phyloP scores from a whole-genome alignment of 192 early-diverging fungal species.

The Irineochytrium annulatum region DNA sequence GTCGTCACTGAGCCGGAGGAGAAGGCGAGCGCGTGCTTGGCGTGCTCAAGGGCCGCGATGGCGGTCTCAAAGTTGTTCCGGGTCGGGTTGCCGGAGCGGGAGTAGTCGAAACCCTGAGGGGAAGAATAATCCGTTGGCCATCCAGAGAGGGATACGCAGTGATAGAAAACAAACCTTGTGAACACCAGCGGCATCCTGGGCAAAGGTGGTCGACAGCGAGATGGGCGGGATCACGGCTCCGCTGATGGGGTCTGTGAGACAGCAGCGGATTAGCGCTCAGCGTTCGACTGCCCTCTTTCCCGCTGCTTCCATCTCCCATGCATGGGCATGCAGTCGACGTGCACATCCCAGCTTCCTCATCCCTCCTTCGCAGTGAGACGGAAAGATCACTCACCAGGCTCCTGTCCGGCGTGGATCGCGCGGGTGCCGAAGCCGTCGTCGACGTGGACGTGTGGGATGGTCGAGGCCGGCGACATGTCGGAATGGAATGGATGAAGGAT shows the following conservation, averaged over 20 bases:
- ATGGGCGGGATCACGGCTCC: constrained; percentile 98
- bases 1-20: constrained; percentile 59
- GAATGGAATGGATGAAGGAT: too few species aligned
- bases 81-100: constrained; percentile 95
- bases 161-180: constrained; percentile 55
- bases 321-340: background rate
- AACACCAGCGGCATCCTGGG: constrained; percentile 86
- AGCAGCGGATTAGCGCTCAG: background rate
- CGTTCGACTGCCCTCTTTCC: background rate
- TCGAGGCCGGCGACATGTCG: too few species aligned
- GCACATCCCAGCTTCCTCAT: background rate
- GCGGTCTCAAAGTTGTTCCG: constrained; percentile 81
- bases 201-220: constrained; percentile 94
- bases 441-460: too few species aligned
- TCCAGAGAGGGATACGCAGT: constrained; percentile 77
- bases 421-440: constrained; percentile 72
- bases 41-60: constrained; percentile 88
- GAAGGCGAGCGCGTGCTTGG: constrained; percentile 76
- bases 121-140: constrained; percentile 72
- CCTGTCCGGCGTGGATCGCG: constrained; percentile 90
- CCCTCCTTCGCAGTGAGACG: too few species aligned
- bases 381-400: constrained; percentile 42
- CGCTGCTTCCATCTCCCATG: background rate
- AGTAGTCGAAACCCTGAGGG: constrained; percentile 91
- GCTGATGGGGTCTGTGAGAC: constrained; percentile 67